Base-by-base conservation (phyloP, 1,139 yeast species). In the Nakaseomyces uthaithaninus region DNA sequence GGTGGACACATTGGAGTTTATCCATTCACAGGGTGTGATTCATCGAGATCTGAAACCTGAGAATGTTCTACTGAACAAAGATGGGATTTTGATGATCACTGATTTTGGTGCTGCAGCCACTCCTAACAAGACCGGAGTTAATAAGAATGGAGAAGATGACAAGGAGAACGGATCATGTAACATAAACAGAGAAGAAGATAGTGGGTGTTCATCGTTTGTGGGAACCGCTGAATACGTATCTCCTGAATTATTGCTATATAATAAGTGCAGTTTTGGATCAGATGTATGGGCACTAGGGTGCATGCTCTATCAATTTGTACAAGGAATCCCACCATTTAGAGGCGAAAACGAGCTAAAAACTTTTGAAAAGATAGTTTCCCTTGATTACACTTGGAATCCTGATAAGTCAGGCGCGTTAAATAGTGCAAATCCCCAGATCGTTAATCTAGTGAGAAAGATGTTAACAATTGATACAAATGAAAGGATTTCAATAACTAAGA, bases 201-300 rank as follows among this genome's bases (percentile, higher is more conserved):
- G 46, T 41, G 20, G 49, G 33, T 37, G 51, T 5, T 52, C 80
- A 12, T 80, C 89, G 0, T 82, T 82, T 63, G 94, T 82, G 4
- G 93, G 94, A 0, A 91, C 99, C 2, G 95, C 95, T 0, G 82
- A 77, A 47, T 77, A 77, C 45, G 91, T 82, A 2, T 77, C 87
- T 0, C 93, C 93, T 0, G 94, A 83, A 53, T 59, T 83, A 27
- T 62, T 83, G 39, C 76, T 78, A 42, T 71, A 68, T 52, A 82
- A 82, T 53, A 75, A 77, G 48, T 80, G 87, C 57, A 83, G 85
- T 11, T 78, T 74, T 51, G 80, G 81, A 19, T 78, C 87, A 37
- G 94, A 80, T 61, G 63, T 80, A 23, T 83, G 94, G 94, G 91
- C 93, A 0, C 62, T 80, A 48, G 94, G 93, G 0, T 83, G 94